Conservation (phyloP, 352 stramenopile species). For the Pythium myriotylum region DNA sequence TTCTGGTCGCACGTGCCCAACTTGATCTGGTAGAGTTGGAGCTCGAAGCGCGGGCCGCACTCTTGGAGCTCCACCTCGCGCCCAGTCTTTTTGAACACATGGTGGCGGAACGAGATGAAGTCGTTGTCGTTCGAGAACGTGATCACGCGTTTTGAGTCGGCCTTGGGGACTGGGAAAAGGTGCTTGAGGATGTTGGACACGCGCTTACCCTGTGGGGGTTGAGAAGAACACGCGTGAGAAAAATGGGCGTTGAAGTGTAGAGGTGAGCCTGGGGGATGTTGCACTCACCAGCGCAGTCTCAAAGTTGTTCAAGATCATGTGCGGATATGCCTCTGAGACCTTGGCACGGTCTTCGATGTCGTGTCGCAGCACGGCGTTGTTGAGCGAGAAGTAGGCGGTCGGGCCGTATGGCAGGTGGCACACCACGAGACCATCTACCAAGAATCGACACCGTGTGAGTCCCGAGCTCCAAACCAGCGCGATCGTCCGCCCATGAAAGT, state of each 20-base stretch:
- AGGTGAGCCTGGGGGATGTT: not conserved
- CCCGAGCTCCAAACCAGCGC: no score
- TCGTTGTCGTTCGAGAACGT: constrained; percentile 99
- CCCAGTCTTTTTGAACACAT: constrained; percentile 97
- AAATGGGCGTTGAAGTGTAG: not conserved
- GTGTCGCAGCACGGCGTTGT: constrained; percentile 96
- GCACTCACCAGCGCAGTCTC: constrained; percentile 81
- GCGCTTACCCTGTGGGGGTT: constrained; percentile 73
- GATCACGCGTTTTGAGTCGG: constrained; percentile 96
- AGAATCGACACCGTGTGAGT: not conserved
- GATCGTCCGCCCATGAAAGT: not conserved
- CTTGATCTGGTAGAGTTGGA: constrained; percentile 98
- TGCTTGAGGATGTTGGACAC: constrained; percentile 99
- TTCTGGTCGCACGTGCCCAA: constrained; percentile 99
- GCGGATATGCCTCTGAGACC: constrained; percentile 93
- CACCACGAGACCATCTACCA: constrained; percentile 95
- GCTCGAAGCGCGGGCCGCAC: constrained; percentile 97
- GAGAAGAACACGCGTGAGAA: not conserved
- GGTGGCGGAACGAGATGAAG: constrained; percentile 99
- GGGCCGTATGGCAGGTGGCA: constrained; percentile 99
- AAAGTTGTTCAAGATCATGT: constrained; percentile 98
- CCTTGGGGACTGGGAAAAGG: constrained; percentile 97
- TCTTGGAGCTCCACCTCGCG: constrained; percentile 95
- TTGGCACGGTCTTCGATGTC: constrained; percentile 97
- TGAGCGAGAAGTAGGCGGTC: constrained; percentile 98